A percentile compares a stretch with the other conserved stretches of the same genome.
Evolutionary conservation across 2,329 filamentous ascomycete species (phyloP).

Genomic region (Endocalyx cinctus): DNA sequence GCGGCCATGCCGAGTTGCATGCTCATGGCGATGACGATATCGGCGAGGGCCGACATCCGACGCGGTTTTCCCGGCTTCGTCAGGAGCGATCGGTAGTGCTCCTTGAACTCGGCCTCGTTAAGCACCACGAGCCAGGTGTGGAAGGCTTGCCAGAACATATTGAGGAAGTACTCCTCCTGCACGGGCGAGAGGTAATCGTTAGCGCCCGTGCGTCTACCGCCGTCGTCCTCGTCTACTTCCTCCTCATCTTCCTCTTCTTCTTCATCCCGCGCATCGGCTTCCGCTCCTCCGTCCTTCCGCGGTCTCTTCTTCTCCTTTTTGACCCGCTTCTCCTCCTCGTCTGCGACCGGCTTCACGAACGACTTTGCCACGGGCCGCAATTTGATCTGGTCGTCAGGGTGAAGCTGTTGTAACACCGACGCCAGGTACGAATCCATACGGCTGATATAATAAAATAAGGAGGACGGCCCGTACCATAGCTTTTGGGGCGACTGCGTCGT

Average conservation of each 20-base stretch:
- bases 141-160: slow-evolving; percentile 42
- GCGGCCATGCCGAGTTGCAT: slow-evolving; percentile 40
- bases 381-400: slow-evolving; percentile 17
- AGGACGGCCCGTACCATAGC: slow-evolving; percentile 36
- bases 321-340: no score
- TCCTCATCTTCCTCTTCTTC: no score
- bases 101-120: slow-evolving; percentile 36
- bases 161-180: slow-evolving; percentile 42
- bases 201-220: slow-evolving; percentile 2
- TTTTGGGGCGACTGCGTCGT: slow-evolving; percentile 26
- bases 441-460: slow-evolving; percentile 34
- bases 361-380: no score
- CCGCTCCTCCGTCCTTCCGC: no score
- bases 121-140: slow-evolving; percentile 37
- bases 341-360: no score
- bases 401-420: slow-evolving; percentile 21
- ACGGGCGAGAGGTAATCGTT: slow-evolving; percentile 26
- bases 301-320: no score
- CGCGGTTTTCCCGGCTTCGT: slow-evolving; percentile 17
- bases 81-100: slow-evolving; percentile 39
- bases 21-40: slow-evolving; percentile 46
- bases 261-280: no score
- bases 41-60: slow-evolving; percentile 42
- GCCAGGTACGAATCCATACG: slow-evolving; percentile 30
- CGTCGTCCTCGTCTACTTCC: no score